Percentiles rank a stretch among this genome's conserved stretches.
Conservation (phyloP, 1,284 basidiomycete genomes). For the Lentinula novae-zelandiae region DNA sequence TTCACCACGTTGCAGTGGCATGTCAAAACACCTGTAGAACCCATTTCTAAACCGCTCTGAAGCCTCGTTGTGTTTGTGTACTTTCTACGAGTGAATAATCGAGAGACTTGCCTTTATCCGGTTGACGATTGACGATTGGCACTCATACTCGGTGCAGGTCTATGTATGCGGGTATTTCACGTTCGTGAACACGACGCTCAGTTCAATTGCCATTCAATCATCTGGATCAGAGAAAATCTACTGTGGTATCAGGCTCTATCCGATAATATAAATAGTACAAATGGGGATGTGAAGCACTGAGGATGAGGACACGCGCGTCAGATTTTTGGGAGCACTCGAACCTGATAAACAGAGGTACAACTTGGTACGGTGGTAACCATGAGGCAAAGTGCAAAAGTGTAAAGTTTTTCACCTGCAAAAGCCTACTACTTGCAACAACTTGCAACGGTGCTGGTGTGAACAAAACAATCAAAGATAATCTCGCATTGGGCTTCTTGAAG, state of each 20-base stretch:
- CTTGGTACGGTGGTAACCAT: not conserved
- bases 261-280: not conserved
- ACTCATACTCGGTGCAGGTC: not conserved
- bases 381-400: not conserved
- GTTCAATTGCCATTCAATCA: not conserved
- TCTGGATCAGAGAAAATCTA: not conserved
- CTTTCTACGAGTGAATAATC: not conserved
- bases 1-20: slow-evolving; percentile 11
- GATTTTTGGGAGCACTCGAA: not conserved
- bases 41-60: not conserved
- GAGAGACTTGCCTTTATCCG: not conserved
- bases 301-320: not conserved
- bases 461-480: no score
- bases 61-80: slow-evolving; percentile 11
- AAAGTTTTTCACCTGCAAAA: not conserved
- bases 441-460: no score
- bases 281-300: not conserved
- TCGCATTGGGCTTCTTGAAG: not conserved
- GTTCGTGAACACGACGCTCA: not conserved
- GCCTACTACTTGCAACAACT: not conserved
- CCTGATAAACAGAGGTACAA: not conserved
- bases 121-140: not conserved
- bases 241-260: not conserved
- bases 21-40: not conserved
- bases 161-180: not conserved